Base-by-base conservation (phyloP, 352 stramenopile species). In the Phytophthora pini region DNA sequence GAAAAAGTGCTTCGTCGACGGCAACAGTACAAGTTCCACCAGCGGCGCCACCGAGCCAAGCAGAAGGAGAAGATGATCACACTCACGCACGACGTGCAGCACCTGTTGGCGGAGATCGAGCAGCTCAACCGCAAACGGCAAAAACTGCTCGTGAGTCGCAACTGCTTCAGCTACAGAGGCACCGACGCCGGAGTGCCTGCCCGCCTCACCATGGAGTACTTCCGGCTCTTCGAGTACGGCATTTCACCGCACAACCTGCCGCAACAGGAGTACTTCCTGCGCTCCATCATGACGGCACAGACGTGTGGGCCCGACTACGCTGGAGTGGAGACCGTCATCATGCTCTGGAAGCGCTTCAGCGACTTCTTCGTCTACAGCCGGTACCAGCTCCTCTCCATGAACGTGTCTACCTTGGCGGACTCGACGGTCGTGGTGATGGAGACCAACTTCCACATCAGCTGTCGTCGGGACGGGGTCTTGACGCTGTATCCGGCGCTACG, bases 21-120 rank as follows among this genome's bases (percentile, higher is more conserved):
- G 6, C 66, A 80, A 43, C 84, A 90, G 60, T 89, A 89, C 68
- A 88, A 88, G 34, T 76, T 85, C 56, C 81, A 90, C 57, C 82
- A 93, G 58, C 80, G 77, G 2, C 80, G 71, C 55, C 84, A 91
- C 55, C 79, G 82, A 20, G 82, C 80, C 45, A 86, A 88, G 69
- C 78, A 89, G 52, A 89, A 90, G 46, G 58, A 76, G 48, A 81
- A 80, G 60, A 60, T 68, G 36, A 31, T 76, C 27, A 65, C 50
- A 50, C 75, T 89, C 10, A 73, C 74, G 20, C 55, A 79, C 12
- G 70, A 89, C 10, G 72, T 87, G 17, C 43, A 76, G 38, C 50
- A 40, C n/a, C 54, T 92, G 6, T 34, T 75, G 22, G 58, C 64
- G 1, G 64, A 82, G 20, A 76, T 89, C 10, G 65, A 77, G 27